A percentile compares a stretch with the other conserved stretches of the same genome.
phyloP scores from a whole-genome alignment of 2,329 filamentous ascomycete genomes.

The Amphichorda felina region DNA sequence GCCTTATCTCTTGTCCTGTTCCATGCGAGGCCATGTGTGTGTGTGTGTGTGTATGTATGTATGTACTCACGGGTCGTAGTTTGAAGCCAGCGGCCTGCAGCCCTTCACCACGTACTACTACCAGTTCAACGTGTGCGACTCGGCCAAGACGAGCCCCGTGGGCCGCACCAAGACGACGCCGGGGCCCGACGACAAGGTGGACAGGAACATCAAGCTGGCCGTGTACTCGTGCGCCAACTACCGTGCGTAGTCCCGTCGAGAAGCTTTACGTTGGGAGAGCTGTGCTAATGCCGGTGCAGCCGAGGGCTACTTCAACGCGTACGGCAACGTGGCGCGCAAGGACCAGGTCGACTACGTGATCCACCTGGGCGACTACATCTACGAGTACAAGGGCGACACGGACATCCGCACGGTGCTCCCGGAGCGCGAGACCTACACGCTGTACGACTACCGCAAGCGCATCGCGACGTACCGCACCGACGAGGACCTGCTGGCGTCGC shows the following conservation, averaged over 20 bases:
- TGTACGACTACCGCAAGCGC: constrained; percentile 25
- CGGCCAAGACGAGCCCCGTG: constrained; percentile 44
- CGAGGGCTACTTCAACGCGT: constrained; percentile 41
- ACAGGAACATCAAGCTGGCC: constrained; percentile 46
- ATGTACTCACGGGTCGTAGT: too few species aligned
- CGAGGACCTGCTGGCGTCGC: constrained; percentile 20
- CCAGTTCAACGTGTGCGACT: constrained; percentile 54
- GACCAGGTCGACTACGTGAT: constrained; percentile 44
- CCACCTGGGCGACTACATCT: constrained; percentile 48
- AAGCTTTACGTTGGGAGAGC: too few species aligned
- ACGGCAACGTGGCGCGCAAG: constrained; percentile 41
- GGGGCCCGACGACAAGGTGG: constrained; percentile 35
- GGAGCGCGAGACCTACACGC: constrained; percentile 15
- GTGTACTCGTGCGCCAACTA: constrained; percentile 59
- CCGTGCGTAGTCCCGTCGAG: too few species aligned
- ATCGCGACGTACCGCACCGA: constrained; percentile 21
- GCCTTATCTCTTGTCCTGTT: too few species aligned
- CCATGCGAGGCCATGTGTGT: too few species aligned
- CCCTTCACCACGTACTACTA: constrained; percentile 55
- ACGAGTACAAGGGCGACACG: constrained; percentile 31
- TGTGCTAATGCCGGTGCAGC: too few species aligned
- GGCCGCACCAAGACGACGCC: constrained; percentile 59
- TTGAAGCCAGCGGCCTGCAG: constrained; percentile 48
- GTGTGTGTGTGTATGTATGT: too few species aligned
- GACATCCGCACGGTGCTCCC: constrained; percentile 9